Percentiles rank a stretch among this genome's conserved stretches.
Evolutionary conservation across 208 protist genomes (phyloP).

Genomic region (Leishmania amazonensis): DNA sequence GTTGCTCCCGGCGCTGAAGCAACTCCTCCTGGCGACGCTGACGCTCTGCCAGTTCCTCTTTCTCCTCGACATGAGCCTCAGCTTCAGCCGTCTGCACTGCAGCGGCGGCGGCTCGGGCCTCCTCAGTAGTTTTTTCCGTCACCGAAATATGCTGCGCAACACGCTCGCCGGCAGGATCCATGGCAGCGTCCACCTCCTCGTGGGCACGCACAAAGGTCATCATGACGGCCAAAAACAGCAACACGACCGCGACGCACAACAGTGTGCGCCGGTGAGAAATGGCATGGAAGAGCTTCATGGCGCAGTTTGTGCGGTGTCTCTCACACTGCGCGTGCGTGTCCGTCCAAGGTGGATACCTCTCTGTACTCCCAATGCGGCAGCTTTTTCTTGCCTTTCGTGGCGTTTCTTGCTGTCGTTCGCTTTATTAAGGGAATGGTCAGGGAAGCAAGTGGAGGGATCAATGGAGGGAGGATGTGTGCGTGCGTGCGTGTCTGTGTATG

Average conservation of each 20-base stretch:
- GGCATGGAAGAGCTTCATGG: background rate
- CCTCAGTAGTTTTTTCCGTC: background rate
- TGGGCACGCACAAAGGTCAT: slow-evolving; percentile 22
- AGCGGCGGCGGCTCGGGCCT: background rate
- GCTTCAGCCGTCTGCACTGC: background rate
- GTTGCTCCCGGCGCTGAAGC: too few species aligned
- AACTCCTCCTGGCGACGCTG: background rate
- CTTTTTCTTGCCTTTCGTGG: background rate
- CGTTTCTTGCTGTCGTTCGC: background rate
- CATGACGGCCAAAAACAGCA: slow-evolving; percentile 15
- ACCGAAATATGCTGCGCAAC: background rate
- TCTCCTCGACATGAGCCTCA: background rate
- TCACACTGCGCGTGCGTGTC: background rate
- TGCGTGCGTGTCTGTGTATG: background rate
- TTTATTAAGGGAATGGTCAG: background rate
- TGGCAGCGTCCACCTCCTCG: background rate
- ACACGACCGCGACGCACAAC: slow-evolving; percentile 18
- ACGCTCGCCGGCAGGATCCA: background rate
- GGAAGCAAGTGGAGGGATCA: background rate
- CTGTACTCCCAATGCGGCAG: background rate
- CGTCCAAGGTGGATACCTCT: background rate
- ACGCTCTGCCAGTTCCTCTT: background rate
- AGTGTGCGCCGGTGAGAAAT: slow-evolving; percentile 19
- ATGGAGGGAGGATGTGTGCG: background rate
- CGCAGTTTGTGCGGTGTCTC: background rate